Conservation (phyloP, 805 yeast species). For the Lipomyces lipofer region DNA sequence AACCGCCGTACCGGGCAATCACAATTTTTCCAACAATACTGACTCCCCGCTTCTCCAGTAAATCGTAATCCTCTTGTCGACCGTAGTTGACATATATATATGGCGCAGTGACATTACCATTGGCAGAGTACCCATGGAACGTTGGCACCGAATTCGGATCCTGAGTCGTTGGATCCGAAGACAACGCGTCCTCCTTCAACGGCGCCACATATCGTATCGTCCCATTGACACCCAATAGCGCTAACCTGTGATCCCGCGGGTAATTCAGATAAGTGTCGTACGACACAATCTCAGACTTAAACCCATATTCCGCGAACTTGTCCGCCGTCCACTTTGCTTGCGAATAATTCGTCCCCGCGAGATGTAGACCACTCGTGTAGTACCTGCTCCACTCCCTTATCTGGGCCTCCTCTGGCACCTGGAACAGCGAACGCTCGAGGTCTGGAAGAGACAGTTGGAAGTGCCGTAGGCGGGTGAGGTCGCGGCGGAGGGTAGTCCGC, state of each 20-base stretch:
- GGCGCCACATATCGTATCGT: slow-evolving; percentile 52
- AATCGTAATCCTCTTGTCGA: slow-evolving; percentile 56
- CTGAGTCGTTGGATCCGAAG: slow-evolving; percentile 53
- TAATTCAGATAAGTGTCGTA: slow-evolving; percentile 65
- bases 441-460: slow-evolving; percentile 66
- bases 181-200: slow-evolving; percentile 53
- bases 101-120: slow-evolving; percentile 70
- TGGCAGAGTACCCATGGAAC: slow-evolving; percentile 74
- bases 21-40: slow-evolving; percentile 60
- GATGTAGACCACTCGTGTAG: slow-evolving; percentile 38
- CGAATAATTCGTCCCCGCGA: slow-evolving; percentile 42
- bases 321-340: slow-evolving; percentile 57
- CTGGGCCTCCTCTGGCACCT: slow-evolving; percentile 41
- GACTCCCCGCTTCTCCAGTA: slow-evolving; percentile 50
- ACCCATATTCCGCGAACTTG: slow-evolving; percentile 62
- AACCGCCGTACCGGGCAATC: slow-evolving; percentile 63
- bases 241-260: slow-evolving; percentile 57
- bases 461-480: slow-evolving; percentile 72
- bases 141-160: slow-evolving; percentile 60
- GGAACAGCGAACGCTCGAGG: slow-evolving; percentile 61
- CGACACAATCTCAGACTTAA: slow-evolving; percentile 53
- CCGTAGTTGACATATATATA: slow-evolving; percentile 73
- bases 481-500: slow-evolving; percentile 78
- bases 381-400: slow-evolving; percentile 53
- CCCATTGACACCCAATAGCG: slow-evolving; percentile 42